Percentiles rank a stretch among this genome's conserved stretches.
Evolutionary conservation across 2,329 filamentous ascomycete species (phyloP).

Genomic region (Whalleya microplaca): DNA sequence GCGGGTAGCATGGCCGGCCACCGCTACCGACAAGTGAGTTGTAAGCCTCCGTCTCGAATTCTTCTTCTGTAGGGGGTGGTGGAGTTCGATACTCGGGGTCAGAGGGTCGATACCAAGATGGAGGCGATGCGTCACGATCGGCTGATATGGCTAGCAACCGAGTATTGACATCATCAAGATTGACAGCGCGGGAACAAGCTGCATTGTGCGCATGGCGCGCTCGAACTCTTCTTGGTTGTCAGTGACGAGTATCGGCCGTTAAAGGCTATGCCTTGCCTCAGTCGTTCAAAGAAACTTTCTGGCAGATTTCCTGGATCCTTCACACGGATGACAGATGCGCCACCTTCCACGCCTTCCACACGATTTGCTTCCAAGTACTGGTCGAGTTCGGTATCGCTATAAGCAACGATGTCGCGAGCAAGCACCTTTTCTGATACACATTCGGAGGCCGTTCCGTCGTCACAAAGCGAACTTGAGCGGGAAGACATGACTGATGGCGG

Average conservation of each 20-base stretch:
- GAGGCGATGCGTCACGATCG: background rate
- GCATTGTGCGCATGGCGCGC: background rate
- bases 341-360: background rate
- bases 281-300: constrained; percentile 10
- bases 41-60: constrained; percentile 1
- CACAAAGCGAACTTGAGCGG: too few species aligned
- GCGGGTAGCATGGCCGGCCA: background rate
- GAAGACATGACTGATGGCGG: too few species aligned
- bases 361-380: background rate
- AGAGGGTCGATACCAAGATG: too few species aligned
- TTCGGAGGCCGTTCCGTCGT: background rate
- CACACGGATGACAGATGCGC: background rate
- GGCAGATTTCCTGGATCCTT: constrained; percentile 11
- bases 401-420: constrained; percentile 2
- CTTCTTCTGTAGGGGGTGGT: too few species aligned
- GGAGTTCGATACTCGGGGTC: too few species aligned
- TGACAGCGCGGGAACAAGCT: background rate
- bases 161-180: constrained; percentile 2
- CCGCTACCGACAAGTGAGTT: constrained; percentile 1
- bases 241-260: background rate
- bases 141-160: constrained; percentile 2
- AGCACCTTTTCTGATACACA: background rate
- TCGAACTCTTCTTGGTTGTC: background rate
- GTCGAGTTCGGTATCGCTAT: constrained; percentile 6
- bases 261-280: constrained; percentile 5